A percentile compares a stretch with the other conserved stretches of the same genome.
Evolutionary conservation across 2,329 filamentous ascomycete genomes (phyloP).

Genomic region (Botryotinia convoluta): DNA sequence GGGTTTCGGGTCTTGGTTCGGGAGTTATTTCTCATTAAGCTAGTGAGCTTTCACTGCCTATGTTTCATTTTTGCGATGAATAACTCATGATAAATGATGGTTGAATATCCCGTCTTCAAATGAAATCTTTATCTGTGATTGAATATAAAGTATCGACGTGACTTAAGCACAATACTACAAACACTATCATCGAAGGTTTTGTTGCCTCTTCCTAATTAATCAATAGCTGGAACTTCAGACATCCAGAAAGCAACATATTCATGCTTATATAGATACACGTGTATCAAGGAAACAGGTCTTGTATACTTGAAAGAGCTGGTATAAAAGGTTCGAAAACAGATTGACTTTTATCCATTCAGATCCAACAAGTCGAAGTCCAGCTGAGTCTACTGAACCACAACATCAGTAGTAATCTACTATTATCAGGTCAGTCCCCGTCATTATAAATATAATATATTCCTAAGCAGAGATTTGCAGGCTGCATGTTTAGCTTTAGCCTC

Average conservation of each 20-base stretch:
- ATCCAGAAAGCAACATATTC: neutral
- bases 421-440: neutral
- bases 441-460: rapidly evolving
- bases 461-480: too few relatives aligned
- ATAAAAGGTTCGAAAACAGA: neutral
- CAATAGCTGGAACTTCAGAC: neutral
- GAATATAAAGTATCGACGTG: neutral
- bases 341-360: neutral
- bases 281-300: neutral
- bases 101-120: neutral
- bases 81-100: neutral
- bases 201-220: neutral
- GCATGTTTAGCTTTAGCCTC: neutral
- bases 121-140: neutral
- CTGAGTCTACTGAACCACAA: neutral
- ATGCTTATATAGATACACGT: neutral
- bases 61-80: neutral
- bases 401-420: neutral
- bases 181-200: neutral
- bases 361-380: neutral
- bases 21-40: too few relatives aligned
- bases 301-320: neutral
- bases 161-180: neutral
- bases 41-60: neutral
- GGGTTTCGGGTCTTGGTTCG: neutral